Percentiles rank a stretch among this genome's conserved stretches.
Conservation (phyloP, 495 filamentous ascomycete species). For the Aspergillus panamensis region DNA sequence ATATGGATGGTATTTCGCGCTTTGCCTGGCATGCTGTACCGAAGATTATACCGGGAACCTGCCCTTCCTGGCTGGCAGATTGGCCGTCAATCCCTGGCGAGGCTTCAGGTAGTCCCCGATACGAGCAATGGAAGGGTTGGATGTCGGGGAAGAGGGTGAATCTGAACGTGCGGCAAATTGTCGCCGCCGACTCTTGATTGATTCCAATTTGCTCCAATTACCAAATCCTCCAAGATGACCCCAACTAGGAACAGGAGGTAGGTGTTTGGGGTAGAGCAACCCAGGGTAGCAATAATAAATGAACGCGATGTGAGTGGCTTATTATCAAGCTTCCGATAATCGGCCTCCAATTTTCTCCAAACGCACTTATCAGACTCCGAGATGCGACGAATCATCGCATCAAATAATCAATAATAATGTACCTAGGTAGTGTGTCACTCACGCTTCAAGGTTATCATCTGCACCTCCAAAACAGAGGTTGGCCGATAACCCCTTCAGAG, state of each 20-base stretch:
- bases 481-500: too few relatives aligned
- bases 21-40: conserved; percentile 96
- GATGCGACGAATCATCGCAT: neutral
- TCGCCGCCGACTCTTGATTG: too few relatives aligned
- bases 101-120: conserved; percentile 32
- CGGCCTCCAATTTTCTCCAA: neutral
- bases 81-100: conserved; percentile 62
- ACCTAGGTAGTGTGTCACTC: too few relatives aligned
- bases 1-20: conserved; percentile 72
- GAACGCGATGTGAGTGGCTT: neutral
- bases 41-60: conserved; percentile 70
- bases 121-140: conserved; percentile 73
- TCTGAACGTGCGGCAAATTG: conserved; percentile 90
- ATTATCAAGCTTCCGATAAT: neutral
- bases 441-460: neutral
- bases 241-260: neutral
- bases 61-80: conserved; percentile 65
- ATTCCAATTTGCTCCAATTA: too few relatives aligned
- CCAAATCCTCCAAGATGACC: too few relatives aligned
- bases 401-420: too few relatives aligned
- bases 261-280: too few relatives aligned
- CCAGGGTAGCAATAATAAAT: neutral
- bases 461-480: too few relatives aligned
- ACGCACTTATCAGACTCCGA: neutral
- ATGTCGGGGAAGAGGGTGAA: conserved; percentile 83